A percentile compares a stretch with the other conserved stretches of the same genome.
These are phyloP conservation scores for Coniochaeta pulveracea DNA, from an alignment of 2,329 filamentous ascomycete species.

Conservation along the genomic window DNA sequence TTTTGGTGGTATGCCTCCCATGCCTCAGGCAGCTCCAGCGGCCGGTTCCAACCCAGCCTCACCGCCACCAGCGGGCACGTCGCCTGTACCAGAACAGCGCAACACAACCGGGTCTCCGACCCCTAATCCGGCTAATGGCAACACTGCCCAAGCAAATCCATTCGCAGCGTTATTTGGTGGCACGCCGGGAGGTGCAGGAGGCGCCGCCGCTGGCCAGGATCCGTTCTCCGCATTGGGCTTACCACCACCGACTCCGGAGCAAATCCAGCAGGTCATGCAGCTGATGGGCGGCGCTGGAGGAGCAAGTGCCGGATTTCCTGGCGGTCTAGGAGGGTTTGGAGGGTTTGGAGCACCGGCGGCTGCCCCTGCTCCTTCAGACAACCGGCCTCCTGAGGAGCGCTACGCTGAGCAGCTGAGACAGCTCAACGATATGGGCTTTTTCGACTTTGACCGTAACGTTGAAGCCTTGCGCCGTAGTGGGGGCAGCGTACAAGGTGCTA, in stretches of 20 bases:
- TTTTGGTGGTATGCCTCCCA: too few relatives aligned
- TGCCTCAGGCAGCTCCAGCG: constrained; percentile 7
- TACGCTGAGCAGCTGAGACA: constrained; percentile 86
- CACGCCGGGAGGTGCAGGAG: constrained; percentile 12
- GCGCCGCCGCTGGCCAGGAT: constrained; percentile 20
- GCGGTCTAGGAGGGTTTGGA: too few relatives aligned
- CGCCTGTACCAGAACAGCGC: constrained; percentile 20
- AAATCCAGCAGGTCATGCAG: constrained; percentile 42
- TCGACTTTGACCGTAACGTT: constrained; percentile 89
- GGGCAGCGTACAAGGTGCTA: constrained; percentile 86
- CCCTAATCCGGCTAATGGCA: not conserved
- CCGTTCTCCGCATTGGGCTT: constrained; percentile 13
- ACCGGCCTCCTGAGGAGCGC: constrained; percentile 80
- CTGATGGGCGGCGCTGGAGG: constrained; percentile 29
- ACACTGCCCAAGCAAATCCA: constrained; percentile 11
- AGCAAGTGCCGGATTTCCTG: constrained; percentile 13
- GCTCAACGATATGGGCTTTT: constrained; percentile 98
- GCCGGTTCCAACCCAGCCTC: constrained; percentile 7
- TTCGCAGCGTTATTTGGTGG: constrained; percentile 14
- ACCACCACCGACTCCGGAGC: constrained; percentile 21
- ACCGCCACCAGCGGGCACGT: constrained; percentile 8
- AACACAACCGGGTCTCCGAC: not conserved
- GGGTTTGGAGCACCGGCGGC: constrained; percentile 21
- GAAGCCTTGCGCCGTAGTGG: constrained; percentile 78
- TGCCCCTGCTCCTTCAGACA: constrained; percentile 60